phyloP scores from a whole-genome alignment of 148 eudicot genomes.

The Arbutus unedo region DNA sequence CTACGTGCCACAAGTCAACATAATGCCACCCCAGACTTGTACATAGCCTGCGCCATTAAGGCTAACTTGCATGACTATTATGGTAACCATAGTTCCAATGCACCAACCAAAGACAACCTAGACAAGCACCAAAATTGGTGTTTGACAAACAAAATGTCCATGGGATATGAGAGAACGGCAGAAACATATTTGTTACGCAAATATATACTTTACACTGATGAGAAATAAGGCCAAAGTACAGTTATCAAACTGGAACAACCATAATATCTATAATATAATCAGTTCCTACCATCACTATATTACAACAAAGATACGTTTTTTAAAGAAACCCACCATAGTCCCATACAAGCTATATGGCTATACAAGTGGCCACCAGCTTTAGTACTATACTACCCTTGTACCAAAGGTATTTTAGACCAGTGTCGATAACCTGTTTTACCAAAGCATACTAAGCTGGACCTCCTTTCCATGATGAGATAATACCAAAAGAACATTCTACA shows the following conservation, averaged over 20 bases:
- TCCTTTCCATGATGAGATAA: too few relatives aligned
- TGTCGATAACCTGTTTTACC: too few relatives aligned
- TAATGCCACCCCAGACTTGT: neutral
- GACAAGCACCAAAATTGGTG: neutral
- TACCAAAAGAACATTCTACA: too few relatives aligned
- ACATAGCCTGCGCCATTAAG: neutral
- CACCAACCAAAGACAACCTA: neutral
- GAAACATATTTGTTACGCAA: too few relatives aligned
- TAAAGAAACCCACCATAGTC: neutral
- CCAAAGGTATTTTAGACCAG: neutral
- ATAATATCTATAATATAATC: too few relatives aligned
- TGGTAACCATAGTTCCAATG: neutral
- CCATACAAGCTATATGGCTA: neutral
- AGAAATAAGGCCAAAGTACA: neutral
- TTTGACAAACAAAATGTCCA: neutral
- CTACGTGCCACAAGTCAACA: neutral
- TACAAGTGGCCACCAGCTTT: neutral
- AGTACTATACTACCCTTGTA: neutral
- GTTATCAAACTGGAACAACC: too few relatives aligned
- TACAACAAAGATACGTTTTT: too few relatives aligned
- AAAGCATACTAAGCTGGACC: too few relatives aligned
- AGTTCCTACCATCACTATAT: too few relatives aligned
- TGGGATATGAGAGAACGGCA: too few relatives aligned
- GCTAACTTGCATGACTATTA: neutral
- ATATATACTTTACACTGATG: neutral